phyloP scores from a whole-genome alignment of 805 yeast species.

The Blastobotrys americana region DNA sequence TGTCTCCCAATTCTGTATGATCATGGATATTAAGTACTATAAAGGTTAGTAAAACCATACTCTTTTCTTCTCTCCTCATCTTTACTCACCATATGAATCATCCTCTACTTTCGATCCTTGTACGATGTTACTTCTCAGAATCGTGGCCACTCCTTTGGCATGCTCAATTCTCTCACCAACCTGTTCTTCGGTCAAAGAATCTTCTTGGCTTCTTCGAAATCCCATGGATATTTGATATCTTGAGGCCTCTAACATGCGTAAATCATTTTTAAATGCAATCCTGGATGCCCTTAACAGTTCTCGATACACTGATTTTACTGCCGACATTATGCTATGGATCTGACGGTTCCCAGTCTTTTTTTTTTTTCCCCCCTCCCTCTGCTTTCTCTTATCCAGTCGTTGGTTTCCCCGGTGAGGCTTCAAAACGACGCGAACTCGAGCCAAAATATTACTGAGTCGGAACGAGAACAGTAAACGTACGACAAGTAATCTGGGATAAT shows the following conservation, averaged over 20 bases:
- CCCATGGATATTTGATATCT: conserved; percentile 18
- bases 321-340: conserved; percentile 10
- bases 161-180: conserved; percentile 45
- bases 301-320: conserved; percentile 24
- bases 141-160: conserved; percentile 62
- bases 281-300: conserved; percentile 27
- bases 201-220: conserved; percentile 20
- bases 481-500: too few species aligned
- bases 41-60: conserved; percentile 9
- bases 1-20: conserved; percentile 85
- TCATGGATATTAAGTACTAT: conserved; percentile 62
- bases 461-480: not conserved
- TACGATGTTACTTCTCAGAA: conserved; percentile 70
- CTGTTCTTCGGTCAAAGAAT: conserved; percentile 37
- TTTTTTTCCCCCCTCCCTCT: conserved; percentile 3
- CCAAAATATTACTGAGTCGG: not conserved
- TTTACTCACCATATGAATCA: conserved; percentile 22
- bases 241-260: conserved; percentile 12
- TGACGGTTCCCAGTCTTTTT: conserved; percentile 1
- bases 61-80: conserved; percentile 14
- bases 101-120: conserved; percentile 51
- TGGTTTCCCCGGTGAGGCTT: not conserved
- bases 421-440: not conserved
- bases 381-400: not conserved
- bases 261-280: conserved; percentile 28